A percentile compares a stretch with the other conserved stretches of the same genome.
phyloP scores from a whole-genome alignment of 352 stramenopile genomes.

The Peronospora farinosa region DNA sequence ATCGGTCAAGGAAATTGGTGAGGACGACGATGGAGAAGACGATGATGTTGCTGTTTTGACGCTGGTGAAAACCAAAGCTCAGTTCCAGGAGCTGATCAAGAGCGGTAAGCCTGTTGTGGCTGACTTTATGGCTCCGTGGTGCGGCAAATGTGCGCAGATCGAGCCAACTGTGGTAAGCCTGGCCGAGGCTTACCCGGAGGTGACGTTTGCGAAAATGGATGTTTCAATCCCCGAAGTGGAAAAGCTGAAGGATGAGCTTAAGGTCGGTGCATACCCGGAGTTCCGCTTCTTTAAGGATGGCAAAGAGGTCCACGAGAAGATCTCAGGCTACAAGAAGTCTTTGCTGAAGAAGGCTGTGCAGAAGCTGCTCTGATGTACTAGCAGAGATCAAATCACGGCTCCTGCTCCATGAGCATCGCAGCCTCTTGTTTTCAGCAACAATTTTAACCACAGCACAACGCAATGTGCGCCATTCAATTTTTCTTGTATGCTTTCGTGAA shows the following conservation, averaged over 20 bases:
- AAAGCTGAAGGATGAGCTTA: constrained; percentile 63
- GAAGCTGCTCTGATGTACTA: constrained; percentile 39
- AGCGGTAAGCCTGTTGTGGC: constrained; percentile 69
- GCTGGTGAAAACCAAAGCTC: constrained; percentile 48
- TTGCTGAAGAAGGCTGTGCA: constrained; percentile 65
- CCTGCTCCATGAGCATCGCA: not conserved
- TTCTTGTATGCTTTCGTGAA: not conserved
- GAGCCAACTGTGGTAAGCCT: constrained; percentile 67
- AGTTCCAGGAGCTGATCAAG: constrained; percentile 58
- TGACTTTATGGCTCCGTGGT: constrained; percentile 85
- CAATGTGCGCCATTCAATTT: constrained; percentile 5
- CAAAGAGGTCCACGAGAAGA: constrained; percentile 63
- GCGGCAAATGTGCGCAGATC: constrained; percentile 83
- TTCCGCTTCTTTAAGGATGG: constrained; percentile 84
- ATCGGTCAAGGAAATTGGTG: constrained; percentile 48
- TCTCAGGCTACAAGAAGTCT: constrained; percentile 84
- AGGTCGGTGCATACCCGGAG: constrained; percentile 69
- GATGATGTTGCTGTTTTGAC: constrained; percentile 40
- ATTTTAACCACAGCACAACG: constrained; percentile 1
- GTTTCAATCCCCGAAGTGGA: constrained; percentile 67
- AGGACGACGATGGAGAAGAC: constrained; percentile 36
- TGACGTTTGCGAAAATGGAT: constrained; percentile 78
- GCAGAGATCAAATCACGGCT: not conserved
- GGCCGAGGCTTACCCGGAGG: constrained; percentile 50
- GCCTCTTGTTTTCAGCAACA: constrained; percentile 8